These are phyloP conservation scores for Metarhizium album DNA, from an alignment of 2,329 filamentous ascomycete species.

Conservation along the genomic window DNA sequence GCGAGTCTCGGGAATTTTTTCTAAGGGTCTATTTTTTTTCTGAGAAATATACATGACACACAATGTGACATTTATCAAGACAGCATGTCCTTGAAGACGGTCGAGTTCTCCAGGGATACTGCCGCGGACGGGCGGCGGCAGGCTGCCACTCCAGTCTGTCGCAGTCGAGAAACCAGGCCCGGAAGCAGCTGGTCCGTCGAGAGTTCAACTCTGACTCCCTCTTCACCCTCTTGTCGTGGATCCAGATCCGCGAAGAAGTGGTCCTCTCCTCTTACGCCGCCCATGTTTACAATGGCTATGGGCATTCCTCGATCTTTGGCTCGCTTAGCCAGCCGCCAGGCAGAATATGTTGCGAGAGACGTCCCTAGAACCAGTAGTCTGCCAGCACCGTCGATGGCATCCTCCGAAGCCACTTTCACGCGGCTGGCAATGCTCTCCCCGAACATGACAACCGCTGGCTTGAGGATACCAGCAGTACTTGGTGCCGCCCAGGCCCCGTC, in stretches of 20 bases:
- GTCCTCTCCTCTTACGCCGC: constrained; percentile 75
- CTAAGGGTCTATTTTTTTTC: constrained; percentile 22
- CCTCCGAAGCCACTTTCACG: constrained; percentile 68
- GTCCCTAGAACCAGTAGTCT: constrained; percentile 75
- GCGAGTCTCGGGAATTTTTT: constrained; percentile 38
- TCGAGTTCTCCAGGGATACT: neutral
- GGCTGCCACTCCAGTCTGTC: constrained; percentile 12
- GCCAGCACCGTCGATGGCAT: constrained; percentile 65
- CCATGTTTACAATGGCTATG: constrained; percentile 78
- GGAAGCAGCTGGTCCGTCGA: constrained; percentile 49
- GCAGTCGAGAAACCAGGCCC: constrained; percentile 41
- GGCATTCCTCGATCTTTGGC: constrained; percentile 76
- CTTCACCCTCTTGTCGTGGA: constrained; percentile 37
- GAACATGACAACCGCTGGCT: constrained; percentile 94
- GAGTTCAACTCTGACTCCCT: constrained; percentile 46
- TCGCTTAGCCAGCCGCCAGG: constrained; percentile 78
- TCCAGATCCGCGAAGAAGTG: constrained; percentile 50
- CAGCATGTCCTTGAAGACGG: constrained; percentile 48
- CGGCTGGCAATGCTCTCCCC: constrained; percentile 68
- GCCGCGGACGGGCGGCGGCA: neutral
- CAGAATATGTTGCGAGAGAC: constrained; percentile 88
- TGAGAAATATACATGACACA: constrained; percentile 5
- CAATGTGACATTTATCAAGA: constrained; percentile 30
- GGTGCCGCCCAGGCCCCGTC: constrained; percentile 68
- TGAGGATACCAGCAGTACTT: constrained; percentile 69